Conservation (phyloP, 768 basidiomycete species). For the Sarcodon aspratus region DNA sequence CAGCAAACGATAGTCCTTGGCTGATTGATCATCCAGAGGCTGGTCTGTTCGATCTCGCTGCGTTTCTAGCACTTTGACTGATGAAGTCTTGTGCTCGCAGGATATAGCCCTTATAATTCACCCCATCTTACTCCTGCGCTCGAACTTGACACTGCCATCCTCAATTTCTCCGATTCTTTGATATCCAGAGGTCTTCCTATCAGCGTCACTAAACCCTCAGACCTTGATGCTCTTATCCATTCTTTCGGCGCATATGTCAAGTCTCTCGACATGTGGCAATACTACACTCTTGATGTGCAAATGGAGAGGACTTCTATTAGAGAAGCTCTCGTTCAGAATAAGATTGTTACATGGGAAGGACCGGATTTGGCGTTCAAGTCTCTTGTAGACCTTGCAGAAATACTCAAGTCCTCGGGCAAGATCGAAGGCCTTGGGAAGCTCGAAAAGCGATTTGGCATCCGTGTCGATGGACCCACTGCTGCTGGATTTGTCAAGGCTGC, state of each 20-base stretch:
- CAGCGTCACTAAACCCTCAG: constrained; percentile 45
- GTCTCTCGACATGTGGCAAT: constrained; percentile 79
- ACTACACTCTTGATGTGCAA: constrained; percentile 75
- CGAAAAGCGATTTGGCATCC: constrained; percentile 56
- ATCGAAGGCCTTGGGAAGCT: constrained; percentile 50
- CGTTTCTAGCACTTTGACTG: not conserved
- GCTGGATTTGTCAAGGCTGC: constrained; percentile 71
- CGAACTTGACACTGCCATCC: constrained; percentile 80
- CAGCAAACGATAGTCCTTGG: constrained; percentile 91
- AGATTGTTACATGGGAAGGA: constrained; percentile 49
- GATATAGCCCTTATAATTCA: constrained; percentile 83
- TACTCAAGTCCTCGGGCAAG: constrained; percentile 40
- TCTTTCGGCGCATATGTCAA: constrained; percentile 55
- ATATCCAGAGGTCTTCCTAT: constrained; percentile 62
- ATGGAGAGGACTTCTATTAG: constrained; percentile 50
- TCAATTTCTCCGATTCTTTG: constrained; percentile 68
- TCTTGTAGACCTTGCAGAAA: constrained; percentile 53
- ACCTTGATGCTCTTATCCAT: constrained; percentile 54
- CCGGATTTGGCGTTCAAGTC: constrained; percentile 45
- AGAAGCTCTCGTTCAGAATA: constrained; percentile 36
- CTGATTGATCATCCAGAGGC: constrained; percentile 91
- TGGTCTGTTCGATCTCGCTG: constrained; percentile 34
- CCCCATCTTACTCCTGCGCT: constrained; percentile 90
- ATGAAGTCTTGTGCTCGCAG: constrained; percentile 23
- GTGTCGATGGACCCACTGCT: constrained; percentile 50